A percentile compares a stretch with the other conserved stretches of the same genome.
phyloP scores from a whole-genome alignment of 805 yeast genomes.

The Saccharomycopsis microspora region DNA sequence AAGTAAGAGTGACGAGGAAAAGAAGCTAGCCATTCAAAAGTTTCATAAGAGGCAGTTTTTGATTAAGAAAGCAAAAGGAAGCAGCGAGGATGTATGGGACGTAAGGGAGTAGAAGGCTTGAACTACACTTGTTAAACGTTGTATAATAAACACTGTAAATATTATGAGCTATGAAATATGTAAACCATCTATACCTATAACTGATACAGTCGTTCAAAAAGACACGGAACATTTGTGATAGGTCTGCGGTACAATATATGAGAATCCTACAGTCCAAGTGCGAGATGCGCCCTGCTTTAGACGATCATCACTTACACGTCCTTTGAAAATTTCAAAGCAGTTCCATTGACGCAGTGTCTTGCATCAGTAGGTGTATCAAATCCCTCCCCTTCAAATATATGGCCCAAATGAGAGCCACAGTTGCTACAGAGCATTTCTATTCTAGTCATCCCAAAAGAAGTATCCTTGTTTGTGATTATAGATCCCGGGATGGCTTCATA shows the following conservation, averaged over 20 bases:
- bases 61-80: conserved; percentile 53
- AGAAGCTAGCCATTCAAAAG: conserved; percentile 42
- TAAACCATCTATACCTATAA: too few relatives aligned
- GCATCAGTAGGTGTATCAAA: conserved; percentile 76
- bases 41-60: conserved; percentile 57
- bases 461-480: conserved; percentile 49
- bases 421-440: conserved; percentile 80
- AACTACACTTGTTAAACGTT: neutral
- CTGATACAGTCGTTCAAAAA: too few relatives aligned
- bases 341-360: conserved; percentile 91
- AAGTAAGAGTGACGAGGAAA: conserved; percentile 22
- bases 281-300: too few relatives aligned
- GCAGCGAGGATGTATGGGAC: conserved; percentile 83
- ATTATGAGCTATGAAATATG: neutral
- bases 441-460: conserved; percentile 63
- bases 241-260: too few relatives aligned
- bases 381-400: conserved; percentile 91
- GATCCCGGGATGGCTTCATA: conserved; percentile 82
- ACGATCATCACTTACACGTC: neutral
- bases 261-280: too few relatives aligned
- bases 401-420: conserved; percentile 95
- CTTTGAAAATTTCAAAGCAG: conserved; percentile 52
- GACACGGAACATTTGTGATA: too few relatives aligned
- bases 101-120: conserved; percentile 14
- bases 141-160: neutral